A percentile compares a stretch with the other conserved stretches of the same genome.
Evolutionary conservation across 1,284 basidiomycete species (phyloP).

Genomic region (Apiotrichum sp.): DNA sequence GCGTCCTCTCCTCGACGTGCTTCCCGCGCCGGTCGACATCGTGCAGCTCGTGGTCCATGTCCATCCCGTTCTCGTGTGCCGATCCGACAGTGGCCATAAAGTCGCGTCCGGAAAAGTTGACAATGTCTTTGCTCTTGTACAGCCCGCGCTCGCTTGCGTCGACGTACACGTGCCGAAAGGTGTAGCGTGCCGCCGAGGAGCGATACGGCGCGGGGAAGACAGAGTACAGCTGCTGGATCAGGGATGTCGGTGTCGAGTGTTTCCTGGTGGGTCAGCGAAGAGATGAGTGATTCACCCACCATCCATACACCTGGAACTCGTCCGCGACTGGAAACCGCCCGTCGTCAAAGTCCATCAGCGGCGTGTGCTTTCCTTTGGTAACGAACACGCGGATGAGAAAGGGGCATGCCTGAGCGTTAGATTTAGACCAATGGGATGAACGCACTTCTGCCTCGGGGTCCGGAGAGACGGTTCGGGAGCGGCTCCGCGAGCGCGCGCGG

Average conservation of each 20-base stretch:
- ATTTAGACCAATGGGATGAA: background rate
- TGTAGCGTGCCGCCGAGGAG: conserved; percentile 33
- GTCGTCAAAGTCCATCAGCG: conserved; percentile 38
- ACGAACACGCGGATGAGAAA: conserved; percentile 43
- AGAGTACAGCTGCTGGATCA: conserved; percentile 36
- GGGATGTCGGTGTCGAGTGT: conserved; percentile 33
- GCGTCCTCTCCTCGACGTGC: conserved; percentile 31
- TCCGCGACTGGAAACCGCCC: conserved; percentile 32
- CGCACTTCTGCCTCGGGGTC: conserved; percentile 9
- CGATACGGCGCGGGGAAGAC: conserved; percentile 38
- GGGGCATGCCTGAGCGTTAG: conserved; percentile 20
- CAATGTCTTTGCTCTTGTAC: conserved; percentile 34
- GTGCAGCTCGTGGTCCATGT: too few species aligned
- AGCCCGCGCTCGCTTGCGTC: conserved; percentile 37
- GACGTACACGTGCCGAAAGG: conserved; percentile 42
- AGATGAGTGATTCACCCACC: conserved; percentile 21
- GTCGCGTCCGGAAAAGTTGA: conserved; percentile 34
- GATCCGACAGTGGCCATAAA: conserved; percentile 16
- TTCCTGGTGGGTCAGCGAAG: conserved; percentile 23
- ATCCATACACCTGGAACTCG: conserved; percentile 40
- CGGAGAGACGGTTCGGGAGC: conserved; percentile 1
- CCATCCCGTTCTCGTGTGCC: background rate
- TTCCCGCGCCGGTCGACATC: too few species aligned
- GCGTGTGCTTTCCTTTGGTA: conserved; percentile 35
- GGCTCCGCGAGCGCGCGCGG: conserved; percentile 6